Base-by-base conservation (phyloP, 805 yeast genomes). In the Gaillardinia entomophila region DNA sequence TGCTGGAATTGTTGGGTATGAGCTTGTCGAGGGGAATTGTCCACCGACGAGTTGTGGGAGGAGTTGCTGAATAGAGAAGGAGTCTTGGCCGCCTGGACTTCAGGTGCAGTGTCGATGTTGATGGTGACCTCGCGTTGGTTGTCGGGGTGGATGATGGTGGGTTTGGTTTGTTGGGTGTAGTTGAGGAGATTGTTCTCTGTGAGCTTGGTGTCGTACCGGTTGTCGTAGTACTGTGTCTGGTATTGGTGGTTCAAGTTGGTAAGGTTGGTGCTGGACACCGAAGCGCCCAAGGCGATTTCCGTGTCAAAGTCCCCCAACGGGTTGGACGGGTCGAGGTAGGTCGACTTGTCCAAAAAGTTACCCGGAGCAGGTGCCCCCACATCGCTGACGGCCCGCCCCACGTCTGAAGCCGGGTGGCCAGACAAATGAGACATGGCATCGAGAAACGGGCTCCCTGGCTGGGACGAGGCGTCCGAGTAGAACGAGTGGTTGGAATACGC, bases 31-130 rank as follows among this genome's bases (percentile, higher is more conserved):
- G 66, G 66, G 0, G 72, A 53, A 27, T 66, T 59, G 29, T 35
- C 38, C 13, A 35, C 38, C 0, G 58, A 51, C 1, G 65, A 58
- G 38, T 55, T 57, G 20, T 55, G 60, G 15, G 65, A 57, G 1
- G 81, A 71, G 37, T 71, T 66, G 30, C 75, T 67, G 49, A 77
- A 77, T 12, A 77, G 51, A 0, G 82, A 75, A 0, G 81, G 81
- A 0, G 80, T 75, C 26, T 55, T 59, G 3, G 68, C 68, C 2
- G 53, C 55, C 5, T 58, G 51, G 6, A 47, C 56, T n/a, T 66
- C 69, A 4, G 74, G 64, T 3, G 65, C 60, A 19, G 22, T 6
- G 10, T 19, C 22, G 8, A 19, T 10, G 10, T 19, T 19, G 6
- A 19, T 19, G 22, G 22, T 19, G 22, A 19, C 22, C 10, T 19